Base-by-base conservation (phyloP, 2,329 filamentous ascomycete species). In the Leptoxyphium fumago region DNA sequence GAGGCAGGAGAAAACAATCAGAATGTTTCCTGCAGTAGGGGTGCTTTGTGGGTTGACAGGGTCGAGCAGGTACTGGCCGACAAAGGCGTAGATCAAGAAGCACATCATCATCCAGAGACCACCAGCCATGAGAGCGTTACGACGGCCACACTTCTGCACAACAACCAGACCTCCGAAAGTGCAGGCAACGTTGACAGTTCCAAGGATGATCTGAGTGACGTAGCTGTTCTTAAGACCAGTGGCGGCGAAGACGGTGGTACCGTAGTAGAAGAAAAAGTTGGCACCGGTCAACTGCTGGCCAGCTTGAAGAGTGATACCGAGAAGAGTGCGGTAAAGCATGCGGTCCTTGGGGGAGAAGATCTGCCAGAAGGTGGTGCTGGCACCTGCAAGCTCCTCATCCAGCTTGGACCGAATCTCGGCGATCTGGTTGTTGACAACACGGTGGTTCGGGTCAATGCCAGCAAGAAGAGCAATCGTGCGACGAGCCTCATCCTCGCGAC, bases 221-320 rank as follows among this genome's bases (percentile, higher is more conserved):
- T 68, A 51, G 8, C 46, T 41, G 32, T 51, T 51, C 43, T 46
- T 42, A 38, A 52, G 42, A 7, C 50, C 50, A 14, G 50, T 48
- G 14, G 44, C 38, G 14, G 43, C 21, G 29, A 79, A 63, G 18
- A 70, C 69, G 48, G 67, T 68, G 50, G 47, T 52, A n/a, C 68
- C 68, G 48, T 70, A 71, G 58, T 71, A 71, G 61, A 40, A 40
- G 38, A 40, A 40, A 62, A 77, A 81, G 62, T 80, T 80, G 46
- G 74, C 76, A 29, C 80, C 80, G 1, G 78, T 82, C 2, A 84
- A 65, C 55, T 84, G 80, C 59, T 83, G 78, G 5, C 78, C 72
- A 38, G 75, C 72, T 60, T 82, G 77, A 2, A 84, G 70, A 2
- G 67, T 57, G 29, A 82, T 72, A 34, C 80, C 79, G 0, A 83